Percentiles rank a stretch among this genome's conserved stretches.
Conservation (phyloP, 768 basidiomycete genomes). For the Lenzites betulinus region DNA sequence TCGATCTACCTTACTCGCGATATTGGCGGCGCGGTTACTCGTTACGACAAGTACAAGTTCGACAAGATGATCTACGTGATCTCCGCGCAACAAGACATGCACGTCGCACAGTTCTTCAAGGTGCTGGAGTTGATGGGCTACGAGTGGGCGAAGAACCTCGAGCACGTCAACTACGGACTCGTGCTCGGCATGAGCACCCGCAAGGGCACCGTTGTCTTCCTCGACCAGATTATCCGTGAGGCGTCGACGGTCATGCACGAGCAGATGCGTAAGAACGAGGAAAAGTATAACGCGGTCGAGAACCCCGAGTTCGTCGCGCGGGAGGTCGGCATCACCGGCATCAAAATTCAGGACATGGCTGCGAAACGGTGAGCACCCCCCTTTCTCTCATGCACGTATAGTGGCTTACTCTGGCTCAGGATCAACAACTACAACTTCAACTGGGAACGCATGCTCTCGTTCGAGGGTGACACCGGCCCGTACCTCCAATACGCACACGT, state of each 20-base stretch:
- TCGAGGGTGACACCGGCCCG: conserved; percentile 94
- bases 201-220: conserved; percentile 92
- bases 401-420: conserved; percentile 39
- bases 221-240: conserved; percentile 90
- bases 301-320: conserved; percentile 78
- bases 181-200: conserved; percentile 96
- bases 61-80: conserved; percentile 95
- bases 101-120: conserved; percentile 92
- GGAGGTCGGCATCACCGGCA: conserved; percentile 91
- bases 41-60: conserved; percentile 88
- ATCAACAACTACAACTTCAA: conserved; percentile 97
- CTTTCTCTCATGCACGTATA: too few relatives aligned
- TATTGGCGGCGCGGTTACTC: conserved; percentile 90
- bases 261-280: conserved; percentile 93
- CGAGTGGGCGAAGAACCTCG: conserved; percentile 78
- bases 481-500: conserved; percentile 98
- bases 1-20: conserved; percentile 95
- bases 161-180: conserved; percentile 90
- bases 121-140: conserved; percentile 87
- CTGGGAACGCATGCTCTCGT: conserved; percentile 92
- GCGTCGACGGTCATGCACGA: conserved; percentile 91
- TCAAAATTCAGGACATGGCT: conserved; percentile 98
- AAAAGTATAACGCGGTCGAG: conserved; percentile 86
- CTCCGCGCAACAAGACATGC: conserved; percentile 83
- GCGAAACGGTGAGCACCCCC: conserved; percentile 73